Conservation (phyloP, 2,329 filamentous ascomycete species). For the Parastagonospora avenae region DNA sequence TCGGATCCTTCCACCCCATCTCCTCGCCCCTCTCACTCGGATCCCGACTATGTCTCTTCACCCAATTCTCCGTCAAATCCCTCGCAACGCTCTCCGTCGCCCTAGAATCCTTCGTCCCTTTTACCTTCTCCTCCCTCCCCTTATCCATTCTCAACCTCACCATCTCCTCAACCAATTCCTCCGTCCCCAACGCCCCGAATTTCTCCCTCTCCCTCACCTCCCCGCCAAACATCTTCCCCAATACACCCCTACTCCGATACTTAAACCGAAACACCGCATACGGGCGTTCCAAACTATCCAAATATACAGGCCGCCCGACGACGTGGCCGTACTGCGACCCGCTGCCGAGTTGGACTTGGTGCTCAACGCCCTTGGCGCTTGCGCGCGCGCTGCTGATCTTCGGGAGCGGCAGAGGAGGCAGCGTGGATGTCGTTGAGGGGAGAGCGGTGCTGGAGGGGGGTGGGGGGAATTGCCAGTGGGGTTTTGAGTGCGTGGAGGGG, state of each 20-base stretch:
- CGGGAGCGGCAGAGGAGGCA: slow-evolving; percentile 33
- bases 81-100: slow-evolving; percentile 12
- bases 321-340: slow-evolving; percentile 48
- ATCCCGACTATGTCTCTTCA: slow-evolving; percentile 18
- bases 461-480: slow-evolving; percentile 41
- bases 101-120: background rate
- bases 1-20: background rate
- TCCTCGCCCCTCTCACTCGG: slow-evolving; percentile 6
- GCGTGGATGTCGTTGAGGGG: slow-evolving; percentile 18
- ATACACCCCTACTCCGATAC: slow-evolving; percentile 43
- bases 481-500: slow-evolving; percentile 16
- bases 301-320: slow-evolving; percentile 46
- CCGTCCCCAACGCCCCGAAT: slow-evolving; percentile 33
- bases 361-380: slow-evolving; percentile 25
- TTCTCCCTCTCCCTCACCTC: slow-evolving; percentile 14
- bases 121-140: slow-evolving; percentile 19
- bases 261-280: slow-evolving; percentile 58
- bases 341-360: slow-evolving; percentile 42
- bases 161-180: slow-evolving; percentile 16
- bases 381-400: slow-evolving; percentile 17
- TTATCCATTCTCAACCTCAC: slow-evolving; percentile 27
- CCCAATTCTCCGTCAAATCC: slow-evolving; percentile 26
- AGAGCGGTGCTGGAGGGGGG: slow-evolving; percentile 2
- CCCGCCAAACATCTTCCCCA: slow-evolving; percentile 42
- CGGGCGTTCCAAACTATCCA: slow-evolving; percentile 43